Evolutionary conservation across 2,329 filamentous ascomycete species (phyloP), one percentile per base, ranked within the genome.

Genomic region (Cytospora mali): DNA sequence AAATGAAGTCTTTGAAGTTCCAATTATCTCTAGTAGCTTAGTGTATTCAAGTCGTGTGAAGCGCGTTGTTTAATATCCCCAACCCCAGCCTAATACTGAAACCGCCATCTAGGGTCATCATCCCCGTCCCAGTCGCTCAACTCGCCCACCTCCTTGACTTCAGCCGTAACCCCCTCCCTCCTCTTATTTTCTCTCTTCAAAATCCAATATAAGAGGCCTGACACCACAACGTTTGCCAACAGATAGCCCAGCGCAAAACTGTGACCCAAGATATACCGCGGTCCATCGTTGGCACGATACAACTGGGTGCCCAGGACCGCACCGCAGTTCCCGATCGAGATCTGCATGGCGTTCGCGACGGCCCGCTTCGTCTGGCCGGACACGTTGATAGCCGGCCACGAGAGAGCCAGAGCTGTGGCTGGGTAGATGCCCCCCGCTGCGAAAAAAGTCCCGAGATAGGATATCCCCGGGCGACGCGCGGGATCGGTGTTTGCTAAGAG

Each of bases 371-470:
- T 89, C 73, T 90, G 87, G 0, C 87, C 87, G 0, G 85, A 87
- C 0, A 91, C 86, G 63, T 91, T 91, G 71, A 89, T 89, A 1
- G 88, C 88, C 0, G 88, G 86, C 88, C 88, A 91, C 1, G 84
- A 86, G 0, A 91, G 77, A 0, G 86, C 83, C 2, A 90, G 80
- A 0, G 87, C 86, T 0, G 81, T 83, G 0, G 85, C 82, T 0
- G 88, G 87, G 70, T 89, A 91, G 66, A 91, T 90, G 0, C 88
- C 88, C 0, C 81, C 86, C 0, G 86, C 85, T 0, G 85, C 85
- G 65, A 90, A 84, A 70, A 89, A 84, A 0, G 84, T 87, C 3
- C 85, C 86, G 0, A 80, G 67, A 66, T 89, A 89, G 0, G 83
- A 85, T 0, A 88, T 75, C 0, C 85, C 84, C 0, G 87, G 82